phyloP scores from a whole-genome alignment of 768 basidiomycete species.

The Phanerodontia chrysosporium region DNA sequence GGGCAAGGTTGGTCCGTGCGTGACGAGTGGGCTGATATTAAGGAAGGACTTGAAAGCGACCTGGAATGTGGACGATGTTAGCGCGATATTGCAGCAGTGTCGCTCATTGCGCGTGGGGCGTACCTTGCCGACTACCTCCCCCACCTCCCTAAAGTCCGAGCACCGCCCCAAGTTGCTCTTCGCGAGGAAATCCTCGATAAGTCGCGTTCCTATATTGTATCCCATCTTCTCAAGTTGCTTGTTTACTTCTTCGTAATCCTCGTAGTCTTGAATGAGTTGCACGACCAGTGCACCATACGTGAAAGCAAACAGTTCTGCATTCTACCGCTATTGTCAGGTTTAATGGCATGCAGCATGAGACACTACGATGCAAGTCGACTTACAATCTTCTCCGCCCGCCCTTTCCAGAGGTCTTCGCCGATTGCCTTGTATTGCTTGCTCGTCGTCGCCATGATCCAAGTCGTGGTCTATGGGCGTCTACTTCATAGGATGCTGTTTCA shows the following conservation, averaged over 20 bases:
- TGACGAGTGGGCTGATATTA: constrained; percentile 82
- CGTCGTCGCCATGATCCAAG: constrained; percentile 54
- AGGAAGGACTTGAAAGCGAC: constrained; percentile 98
- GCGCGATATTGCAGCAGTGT: too few relatives aligned
- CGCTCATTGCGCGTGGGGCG: too few relatives aligned
- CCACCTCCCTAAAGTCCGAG: constrained; percentile 89
- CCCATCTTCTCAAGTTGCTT: constrained; percentile 99
- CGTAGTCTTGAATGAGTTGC: constrained; percentile 98
- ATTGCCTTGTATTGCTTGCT: constrained; percentile 84
- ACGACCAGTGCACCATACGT: constrained; percentile 98
- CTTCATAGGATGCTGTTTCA: background rate
- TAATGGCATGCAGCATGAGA: background rate
- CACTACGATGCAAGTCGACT: constrained; percentile 24
- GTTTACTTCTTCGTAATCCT: constrained; percentile 92
- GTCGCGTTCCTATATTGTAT: constrained; percentile 92
- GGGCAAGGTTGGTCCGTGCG: constrained; percentile 57
- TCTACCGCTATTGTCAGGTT: constrained; percentile 47
- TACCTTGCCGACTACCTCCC: constrained; percentile 94
- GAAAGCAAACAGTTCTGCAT: constrained; percentile 93
- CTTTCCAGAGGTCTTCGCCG: constrained; percentile 96
- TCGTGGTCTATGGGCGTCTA: background rate
- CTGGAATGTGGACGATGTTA: too few relatives aligned
- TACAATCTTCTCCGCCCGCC: constrained; percentile 91
- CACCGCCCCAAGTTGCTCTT: constrained; percentile 90
- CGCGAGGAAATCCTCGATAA: constrained; percentile 97